Evolutionary conservation across 1,284 basidiomycete species (phyloP).

Genomic region (Leccinum subrobustum): DNA sequence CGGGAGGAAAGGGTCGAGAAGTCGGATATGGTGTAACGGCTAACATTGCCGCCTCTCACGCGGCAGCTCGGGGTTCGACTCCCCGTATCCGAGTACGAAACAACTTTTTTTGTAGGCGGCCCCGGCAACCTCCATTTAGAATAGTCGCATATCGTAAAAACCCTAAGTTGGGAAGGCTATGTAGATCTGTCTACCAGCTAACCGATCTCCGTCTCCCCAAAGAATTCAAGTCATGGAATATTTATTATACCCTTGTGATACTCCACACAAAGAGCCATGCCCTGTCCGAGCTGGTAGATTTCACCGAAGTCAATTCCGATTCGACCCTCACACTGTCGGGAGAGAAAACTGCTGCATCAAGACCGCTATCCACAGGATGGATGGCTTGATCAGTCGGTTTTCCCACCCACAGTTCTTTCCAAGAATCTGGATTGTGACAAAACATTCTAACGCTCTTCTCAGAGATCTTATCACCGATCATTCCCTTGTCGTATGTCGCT

Average conservation of each 20-base stretch:
- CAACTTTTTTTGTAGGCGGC: too few species aligned
- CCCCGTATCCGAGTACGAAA: constrained; percentile 47
- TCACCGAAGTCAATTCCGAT: not conserved
- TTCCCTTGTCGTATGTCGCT: constrained; percentile 8
- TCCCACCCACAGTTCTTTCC: constrained; percentile 23
- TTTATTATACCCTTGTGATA: constrained; percentile 13
- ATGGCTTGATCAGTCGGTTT: not conserved
- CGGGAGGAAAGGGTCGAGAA: not conserved
- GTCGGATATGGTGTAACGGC: constrained; percentile 69
- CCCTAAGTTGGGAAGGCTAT: too few species aligned
- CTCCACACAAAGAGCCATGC: constrained; percentile 17
- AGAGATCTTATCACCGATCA: constrained; percentile 1
- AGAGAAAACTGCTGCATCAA: constrained; percentile 10
- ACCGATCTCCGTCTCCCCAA: too few species aligned
- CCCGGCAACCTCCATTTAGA: too few species aligned
- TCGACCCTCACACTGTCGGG: constrained; percentile 8
- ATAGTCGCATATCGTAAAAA: too few species aligned
- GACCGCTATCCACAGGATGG: not conserved
- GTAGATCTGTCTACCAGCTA: too few species aligned
- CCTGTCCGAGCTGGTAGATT: not conserved
- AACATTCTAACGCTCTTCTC: constrained; percentile 14
- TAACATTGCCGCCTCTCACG: constrained; percentile 73
- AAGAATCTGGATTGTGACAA: constrained; percentile 22
- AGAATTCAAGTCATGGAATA: too few species aligned
- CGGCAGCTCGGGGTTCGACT: constrained; percentile 62